phyloP scores from a whole-genome alignment of 495 filamentous ascomycete species.

The Hypoxylon cercidicola region DNA sequence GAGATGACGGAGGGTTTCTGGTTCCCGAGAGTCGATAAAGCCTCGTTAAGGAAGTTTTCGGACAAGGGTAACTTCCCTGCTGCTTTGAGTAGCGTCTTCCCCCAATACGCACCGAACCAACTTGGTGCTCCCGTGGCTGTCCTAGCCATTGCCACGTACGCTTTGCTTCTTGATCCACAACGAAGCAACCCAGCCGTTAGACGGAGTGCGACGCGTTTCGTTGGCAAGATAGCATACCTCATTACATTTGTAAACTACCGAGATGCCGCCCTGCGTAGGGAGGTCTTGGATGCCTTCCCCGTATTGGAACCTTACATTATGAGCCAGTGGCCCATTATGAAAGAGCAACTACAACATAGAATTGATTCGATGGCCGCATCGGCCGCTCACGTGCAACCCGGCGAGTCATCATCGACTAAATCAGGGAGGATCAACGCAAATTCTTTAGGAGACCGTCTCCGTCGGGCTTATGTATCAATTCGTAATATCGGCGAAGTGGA shows the following conservation, averaged over 20 bases:
- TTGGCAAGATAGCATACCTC: conserved; percentile 36
- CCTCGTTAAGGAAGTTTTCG: conserved; percentile 16
- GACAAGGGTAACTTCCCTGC: conserved; percentile 28
- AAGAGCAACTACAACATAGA: conserved; percentile 14
- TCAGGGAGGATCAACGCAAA: conserved; percentile 4
- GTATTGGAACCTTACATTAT: conserved; percentile 31
- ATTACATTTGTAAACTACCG: conserved; percentile 30
- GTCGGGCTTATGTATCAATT: neutral
- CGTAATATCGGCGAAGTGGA: conserved; percentile 32
- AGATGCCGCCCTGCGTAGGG: conserved; percentile 12
- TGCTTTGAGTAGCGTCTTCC: conserved; percentile 49
- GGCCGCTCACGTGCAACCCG: conserved; percentile 23
- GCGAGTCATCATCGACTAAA: conserved; percentile 1
- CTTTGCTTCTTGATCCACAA: conserved; percentile 49
- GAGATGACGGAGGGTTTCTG: conserved; percentile 37
- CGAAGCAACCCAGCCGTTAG: conserved; percentile 28
- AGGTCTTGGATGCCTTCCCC: conserved; percentile 24
- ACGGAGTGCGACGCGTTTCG: conserved; percentile 37
- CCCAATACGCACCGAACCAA: conserved; percentile 34
- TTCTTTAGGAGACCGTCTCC: conserved; percentile 11
- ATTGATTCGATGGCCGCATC: conserved; percentile 15
- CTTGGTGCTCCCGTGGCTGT: conserved; percentile 42
- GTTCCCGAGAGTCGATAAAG: conserved; percentile 36
- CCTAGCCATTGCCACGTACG: conserved; percentile 55
- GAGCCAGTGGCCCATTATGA: conserved; percentile 37